Evolutionary conservation across 495 filamentous ascomycete genomes (phyloP), one percentile per base, ranked within the genome.

Genomic region (Hypoxylon crocopeplum): DNA sequence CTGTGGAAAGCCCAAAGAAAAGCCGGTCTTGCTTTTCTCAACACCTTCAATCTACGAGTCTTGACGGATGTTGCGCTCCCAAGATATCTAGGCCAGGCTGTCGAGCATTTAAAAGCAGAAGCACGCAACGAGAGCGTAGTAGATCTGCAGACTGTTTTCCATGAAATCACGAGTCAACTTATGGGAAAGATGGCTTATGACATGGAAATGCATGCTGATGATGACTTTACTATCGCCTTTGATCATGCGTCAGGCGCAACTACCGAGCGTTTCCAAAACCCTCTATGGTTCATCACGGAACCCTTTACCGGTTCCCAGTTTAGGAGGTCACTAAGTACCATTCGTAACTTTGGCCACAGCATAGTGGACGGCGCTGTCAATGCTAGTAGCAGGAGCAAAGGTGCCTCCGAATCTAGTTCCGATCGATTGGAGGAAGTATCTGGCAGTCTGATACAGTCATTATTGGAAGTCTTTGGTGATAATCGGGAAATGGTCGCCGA

Each of bases 101-200:
- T 79, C 11, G 22, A 63, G 11, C 16, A 56, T 32, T 64, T 86
- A n/a, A 52, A 62, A 39, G 1, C 41, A 7, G 40, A 64, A 16
- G 34, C 60, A 39, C 50, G 60, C 11, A 64, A 59, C 4, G 60
- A 61, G 5, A 41, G 21, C 10, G 46, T 69, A 0, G 67, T 83
- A 1, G 83, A 86, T 66, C 65, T 86, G 12, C 81, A 86, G 63
- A 68, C 70, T 7, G 66, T 82, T 11, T 82, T 86, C 33, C 79
- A 84, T 50, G 84, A 86, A 47, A 76, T 86, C 15, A 86, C 84
- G 1, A 84, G 82, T 12, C 72, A 80, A 34, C 62, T 86, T 16
- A 84, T 86, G 81, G 84, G 82, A 19, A 78, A 78, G 48, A 81
- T 85, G 77, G 83, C 84, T 4, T 86, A 86, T 62, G 77, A 84